A percentile compares a stretch with the other conserved stretches of the same genome.
These are phyloP conservation scores for Pythium pyrilobum DNA, from an alignment of 352 stramenopile species.

Conservation along the genomic window DNA sequence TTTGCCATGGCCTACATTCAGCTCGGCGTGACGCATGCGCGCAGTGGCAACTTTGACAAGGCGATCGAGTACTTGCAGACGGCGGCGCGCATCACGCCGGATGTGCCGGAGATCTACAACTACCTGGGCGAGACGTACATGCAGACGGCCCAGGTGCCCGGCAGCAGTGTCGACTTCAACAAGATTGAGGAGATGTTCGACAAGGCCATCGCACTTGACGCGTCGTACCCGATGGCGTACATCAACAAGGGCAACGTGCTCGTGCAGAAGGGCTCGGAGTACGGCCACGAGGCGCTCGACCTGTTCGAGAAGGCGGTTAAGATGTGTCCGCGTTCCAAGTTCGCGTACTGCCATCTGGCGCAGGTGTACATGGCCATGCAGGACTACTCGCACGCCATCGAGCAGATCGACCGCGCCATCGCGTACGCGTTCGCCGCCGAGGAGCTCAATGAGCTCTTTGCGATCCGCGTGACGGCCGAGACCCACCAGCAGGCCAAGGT, in stretches of 20 bases:
- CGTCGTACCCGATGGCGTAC: slow-evolving; percentile 83
- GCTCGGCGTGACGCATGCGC: slow-evolving; percentile 67
- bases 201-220: slow-evolving; percentile 73
- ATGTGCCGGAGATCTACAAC: slow-evolving; percentile 82
- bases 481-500: slow-evolving; percentile 68
- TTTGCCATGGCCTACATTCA: slow-evolving; percentile 85
- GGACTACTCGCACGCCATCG: slow-evolving; percentile 68
- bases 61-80: slow-evolving; percentile 63
- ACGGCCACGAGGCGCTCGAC: slow-evolving; percentile 57
- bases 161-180: slow-evolving; percentile 42
- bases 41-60: slow-evolving; percentile 65
- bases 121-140: slow-evolving; percentile 86
- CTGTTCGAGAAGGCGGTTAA: slow-evolving; percentile 76
- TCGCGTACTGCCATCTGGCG: slow-evolving; percentile 75
- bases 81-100: slow-evolving; percentile 56
- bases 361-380: slow-evolving; percentile 87
- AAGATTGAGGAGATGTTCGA: slow-evolving; percentile 74
- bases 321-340: slow-evolving; percentile 78
- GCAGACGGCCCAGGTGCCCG: slow-evolving; percentile 65
- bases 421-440: slow-evolving; percentile 67
- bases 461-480: slow-evolving; percentile 70
- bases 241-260: slow-evolving; percentile 82
- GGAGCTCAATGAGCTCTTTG: slow-evolving; percentile 75
- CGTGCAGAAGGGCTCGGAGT: slow-evolving; percentile 69
- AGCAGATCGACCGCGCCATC: slow-evolving; percentile 78